These are phyloP conservation scores for Neospora caninum DNA, from an alignment of 169 alveolate genomes.

Conservation along the genomic window DNA sequence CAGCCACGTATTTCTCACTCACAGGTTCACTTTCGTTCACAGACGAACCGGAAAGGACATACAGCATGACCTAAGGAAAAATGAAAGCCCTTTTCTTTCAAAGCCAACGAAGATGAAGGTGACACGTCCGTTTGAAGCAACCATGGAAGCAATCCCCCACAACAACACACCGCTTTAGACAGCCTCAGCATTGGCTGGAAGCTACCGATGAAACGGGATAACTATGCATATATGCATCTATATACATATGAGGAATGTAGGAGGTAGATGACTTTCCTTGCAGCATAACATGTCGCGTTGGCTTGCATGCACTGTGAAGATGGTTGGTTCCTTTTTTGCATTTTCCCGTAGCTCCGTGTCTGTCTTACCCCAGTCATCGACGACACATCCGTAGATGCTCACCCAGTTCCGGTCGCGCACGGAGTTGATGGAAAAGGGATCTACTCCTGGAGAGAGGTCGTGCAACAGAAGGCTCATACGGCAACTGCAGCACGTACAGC, in stretches of 20 bases:
- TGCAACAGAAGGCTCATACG: not conserved
- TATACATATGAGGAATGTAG: no score
- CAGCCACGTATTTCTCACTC: not conserved
- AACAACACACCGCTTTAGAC: no score
- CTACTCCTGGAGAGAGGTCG: not conserved
- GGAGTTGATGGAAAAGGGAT: not conserved
- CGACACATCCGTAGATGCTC: slow-evolving; percentile 51
- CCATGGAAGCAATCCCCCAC: no score
- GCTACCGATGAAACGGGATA: no score
- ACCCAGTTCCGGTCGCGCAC: slow-evolving; percentile 47
- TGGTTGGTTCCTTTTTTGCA: no score
- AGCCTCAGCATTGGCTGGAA: no score
- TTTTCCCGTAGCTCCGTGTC: not conserved
- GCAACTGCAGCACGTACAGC: no score
- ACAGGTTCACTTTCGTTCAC: not conserved
- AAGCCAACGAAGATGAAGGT: not conserved
- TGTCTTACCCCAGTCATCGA: slow-evolving; percentile 60
- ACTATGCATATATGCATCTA: no score
- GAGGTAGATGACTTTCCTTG: no score
- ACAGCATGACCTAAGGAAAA: not conserved
- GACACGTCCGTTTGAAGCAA: no score
- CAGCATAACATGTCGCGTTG: no score
- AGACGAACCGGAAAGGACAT: not conserved
- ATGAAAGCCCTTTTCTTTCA: not conserved
- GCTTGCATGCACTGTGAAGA: no score